These are phyloP conservation scores for Sporothrix pseudoabietina DNA, from an alignment of 2,329 filamentous ascomycete genomes.

Conservation along the genomic window DNA sequence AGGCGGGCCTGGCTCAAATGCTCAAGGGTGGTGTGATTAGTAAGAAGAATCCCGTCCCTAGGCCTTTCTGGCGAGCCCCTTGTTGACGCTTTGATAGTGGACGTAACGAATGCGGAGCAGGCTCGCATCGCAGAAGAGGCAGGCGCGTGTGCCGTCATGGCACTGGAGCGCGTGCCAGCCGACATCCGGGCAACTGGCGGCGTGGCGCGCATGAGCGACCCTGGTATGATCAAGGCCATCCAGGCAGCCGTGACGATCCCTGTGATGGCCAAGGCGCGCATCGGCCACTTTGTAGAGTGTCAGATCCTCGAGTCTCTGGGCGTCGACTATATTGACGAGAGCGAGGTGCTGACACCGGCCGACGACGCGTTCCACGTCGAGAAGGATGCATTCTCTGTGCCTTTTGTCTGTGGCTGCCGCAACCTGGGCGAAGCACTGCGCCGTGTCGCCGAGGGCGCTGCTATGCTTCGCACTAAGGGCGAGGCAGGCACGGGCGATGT, in stretches of 20 bases:
- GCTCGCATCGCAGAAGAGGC: constrained; percentile 97
- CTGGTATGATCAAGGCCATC: constrained; percentile 91
- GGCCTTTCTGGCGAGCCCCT: background rate
- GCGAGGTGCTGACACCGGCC: constrained; percentile 93
- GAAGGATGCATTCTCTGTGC: constrained; percentile 78
- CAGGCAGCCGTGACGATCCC: constrained; percentile 94
- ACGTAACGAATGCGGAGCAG: constrained; percentile 91
- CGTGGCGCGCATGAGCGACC: constrained; percentile 96
- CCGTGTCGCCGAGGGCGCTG: constrained; percentile 87
- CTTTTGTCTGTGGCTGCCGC: constrained; percentile 95
- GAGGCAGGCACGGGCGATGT: constrained; percentile 97
- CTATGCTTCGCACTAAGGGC: constrained; percentile 98
- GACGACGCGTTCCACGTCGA: constrained; percentile 90
- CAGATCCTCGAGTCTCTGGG: constrained; percentile 95
- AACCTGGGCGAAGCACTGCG: constrained; percentile 92
- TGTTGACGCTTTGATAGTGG: constrained; percentile 55
- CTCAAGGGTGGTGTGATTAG: constrained; percentile 97
- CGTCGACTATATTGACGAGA: constrained; percentile 98
- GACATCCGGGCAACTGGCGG: constrained; percentile 92
- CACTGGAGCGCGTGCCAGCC: constrained; percentile 92
- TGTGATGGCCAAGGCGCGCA: constrained; percentile 98
- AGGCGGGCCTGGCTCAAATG: constrained; percentile 95
- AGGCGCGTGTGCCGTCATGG: constrained; percentile 96
- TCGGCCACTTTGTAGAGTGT: constrained; percentile 97
- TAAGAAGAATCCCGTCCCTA: background rate